Evolutionary conservation across 345 rosid species (phyloP), one percentile per base, ranked within the genome.

Genomic region (Salix brachista): DNA sequence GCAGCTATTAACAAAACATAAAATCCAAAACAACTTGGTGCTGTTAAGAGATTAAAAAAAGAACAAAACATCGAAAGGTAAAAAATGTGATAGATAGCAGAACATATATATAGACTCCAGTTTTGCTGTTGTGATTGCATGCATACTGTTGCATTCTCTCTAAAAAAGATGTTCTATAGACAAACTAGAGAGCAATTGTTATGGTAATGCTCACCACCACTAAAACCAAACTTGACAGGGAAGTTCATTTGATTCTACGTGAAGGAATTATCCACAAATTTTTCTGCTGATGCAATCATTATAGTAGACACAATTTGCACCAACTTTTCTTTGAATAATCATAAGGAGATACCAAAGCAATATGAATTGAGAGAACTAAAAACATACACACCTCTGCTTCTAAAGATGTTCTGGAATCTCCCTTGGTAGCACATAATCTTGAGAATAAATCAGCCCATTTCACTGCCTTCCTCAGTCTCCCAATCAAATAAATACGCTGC

Each of bases 401-500:
- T 62, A 96, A 84, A 77, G 97, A 92, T 42, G 98, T 92, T 81
- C 97, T 87, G 37, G 97, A 87, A 82, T 96, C 98, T 70, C 97
- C 91, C 88, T 92, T 96, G 75, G 82, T 65, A 48, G 93, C 83
- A 77, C 95, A 94, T 82, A 96, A 82, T 73, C 84, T 86, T 37
- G 97, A 91, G 85, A 96, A 96, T 48, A 89, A 84, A 30, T 86
- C 80, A 52, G 97, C 97, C 98, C 98, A 96, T 83, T 94, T 94
- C 50, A 90, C 99, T 42, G 99, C 97, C 83, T 94, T 96, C 86
- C 97, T 90, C 78, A 96, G 85, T 79, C 98, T 90, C 77, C 98
- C 99, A 81, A 93, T 91, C 87, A 96, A 79, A 83, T 96, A 91
- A 58, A 89, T 91, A 52, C 95, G 91, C 75, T 92, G 98, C 48